Evolutionary conservation across 2,329 filamentous ascomycete genomes (phyloP).

Genomic region (Clonostachys byssicola): DNA sequence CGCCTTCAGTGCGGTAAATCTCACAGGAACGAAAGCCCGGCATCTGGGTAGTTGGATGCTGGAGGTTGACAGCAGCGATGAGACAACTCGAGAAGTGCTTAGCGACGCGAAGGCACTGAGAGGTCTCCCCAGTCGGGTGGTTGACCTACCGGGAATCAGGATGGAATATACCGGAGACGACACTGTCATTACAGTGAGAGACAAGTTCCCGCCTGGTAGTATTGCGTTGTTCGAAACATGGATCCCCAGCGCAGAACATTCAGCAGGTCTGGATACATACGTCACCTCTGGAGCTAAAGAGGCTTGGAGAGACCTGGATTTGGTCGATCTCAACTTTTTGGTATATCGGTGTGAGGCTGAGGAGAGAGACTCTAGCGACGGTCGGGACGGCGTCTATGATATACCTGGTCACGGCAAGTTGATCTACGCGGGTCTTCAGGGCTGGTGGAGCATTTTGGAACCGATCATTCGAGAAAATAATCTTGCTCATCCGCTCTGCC

Average conservation of each 20-base stretch:
- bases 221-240: constrained; percentile 95
- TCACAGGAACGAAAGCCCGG: constrained; percentile 80
- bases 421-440: constrained; percentile 94
- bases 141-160: constrained; percentile 68
- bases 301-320: constrained; percentile 70
- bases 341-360: constrained; percentile 91
- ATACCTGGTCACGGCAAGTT: constrained; percentile 81
- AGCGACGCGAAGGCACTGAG: constrained; percentile 68
- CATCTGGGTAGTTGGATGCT: constrained; percentile 89
- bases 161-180: constrained; percentile 70
- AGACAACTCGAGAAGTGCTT: constrained; percentile 60
- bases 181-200: constrained; percentile 75
- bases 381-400: constrained; percentile 81
- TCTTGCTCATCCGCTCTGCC: constrained; percentile 86
- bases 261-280: constrained; percentile 77
- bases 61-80: constrained; percentile 75
- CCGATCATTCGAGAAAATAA: constrained; percentile 85
- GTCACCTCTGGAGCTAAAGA: constrained; percentile 77
- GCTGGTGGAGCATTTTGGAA: constrained; percentile 93
- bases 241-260: constrained; percentile 84
- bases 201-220: constrained; percentile 86
- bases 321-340: constrained; percentile 86
- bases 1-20: constrained; percentile 71
- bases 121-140: constrained; percentile 80
- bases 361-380: constrained; percentile 72